A percentile compares a stretch with the other conserved stretches of the same genome.
Evolutionary conservation across 2,329 filamentous ascomycete species (phyloP).

Genomic region (Blastomyces percursus): DNA sequence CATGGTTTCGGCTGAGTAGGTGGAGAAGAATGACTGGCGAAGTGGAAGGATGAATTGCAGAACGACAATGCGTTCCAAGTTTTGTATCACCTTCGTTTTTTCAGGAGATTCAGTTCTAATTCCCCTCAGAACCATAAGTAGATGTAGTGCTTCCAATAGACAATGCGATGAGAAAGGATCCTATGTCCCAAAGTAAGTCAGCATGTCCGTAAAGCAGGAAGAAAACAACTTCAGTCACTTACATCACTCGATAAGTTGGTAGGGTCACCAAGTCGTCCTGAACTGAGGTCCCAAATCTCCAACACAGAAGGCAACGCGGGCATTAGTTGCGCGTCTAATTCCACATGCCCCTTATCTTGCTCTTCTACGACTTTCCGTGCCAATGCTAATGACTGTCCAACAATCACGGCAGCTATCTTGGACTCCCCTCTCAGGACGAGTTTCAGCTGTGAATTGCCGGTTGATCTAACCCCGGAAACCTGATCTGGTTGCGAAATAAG

Average conservation of each 20-base stretch:
- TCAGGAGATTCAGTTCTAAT: not conserved
- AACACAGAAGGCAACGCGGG: slow-evolving; percentile 26
- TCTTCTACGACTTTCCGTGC: slow-evolving; percentile 12
- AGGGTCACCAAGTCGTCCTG: slow-evolving; percentile 23
- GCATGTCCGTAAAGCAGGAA: not conserved
- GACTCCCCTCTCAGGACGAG: slow-evolving; percentile 30
- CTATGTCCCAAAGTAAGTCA: slow-evolving; percentile 1
- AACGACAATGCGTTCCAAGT: slow-evolving; percentile 28
- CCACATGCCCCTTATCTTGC: not conserved
- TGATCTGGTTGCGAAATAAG: slow-evolving; percentile 7
- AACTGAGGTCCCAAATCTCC: slow-evolving; percentile 31
- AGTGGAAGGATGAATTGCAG: slow-evolving; percentile 34
- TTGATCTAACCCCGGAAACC: slow-evolving; percentile 15
- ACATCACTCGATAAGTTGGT: slow-evolving; percentile 28
- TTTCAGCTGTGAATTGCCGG: slow-evolving; percentile 29
- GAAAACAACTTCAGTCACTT: slow-evolving; percentile 9
- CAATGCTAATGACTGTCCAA: slow-evolving; percentile 28
- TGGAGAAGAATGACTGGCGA: slow-evolving; percentile 28
- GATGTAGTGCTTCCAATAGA: slow-evolving; percentile 13
- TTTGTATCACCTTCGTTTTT: slow-evolving; percentile 8
- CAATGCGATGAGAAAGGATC: slow-evolving; percentile 22
- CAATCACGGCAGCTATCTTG: slow-evolving; percentile 24
- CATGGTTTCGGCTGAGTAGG: slow-evolving; percentile 19
- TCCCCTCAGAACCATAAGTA: not conserved
- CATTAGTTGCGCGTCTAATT: slow-evolving; percentile 21